A percentile compares a stretch with the other conserved stretches of the same genome.
Conservation (phyloP, 257 asterid species). For the Fraxinus americana region DNA sequence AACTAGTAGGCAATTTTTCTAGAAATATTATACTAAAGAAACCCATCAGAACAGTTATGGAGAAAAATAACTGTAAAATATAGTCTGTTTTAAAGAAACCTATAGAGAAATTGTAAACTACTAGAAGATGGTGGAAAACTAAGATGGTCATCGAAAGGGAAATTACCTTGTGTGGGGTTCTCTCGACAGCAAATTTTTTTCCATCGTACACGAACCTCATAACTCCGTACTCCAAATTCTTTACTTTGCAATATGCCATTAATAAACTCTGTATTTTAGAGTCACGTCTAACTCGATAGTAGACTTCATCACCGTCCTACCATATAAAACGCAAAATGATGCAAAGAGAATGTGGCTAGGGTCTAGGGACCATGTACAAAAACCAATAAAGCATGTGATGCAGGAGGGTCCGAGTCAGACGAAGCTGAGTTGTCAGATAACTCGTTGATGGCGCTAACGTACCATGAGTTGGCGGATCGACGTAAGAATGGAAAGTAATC, state of each 20-base stretch:
- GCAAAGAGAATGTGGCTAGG: neutral
- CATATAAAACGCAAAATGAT: neutral
- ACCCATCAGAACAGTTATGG: neutral
- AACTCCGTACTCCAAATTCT: neutral
- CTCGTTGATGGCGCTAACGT: too few species aligned
- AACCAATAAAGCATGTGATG: too few species aligned
- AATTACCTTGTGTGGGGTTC: slow-evolving; percentile 17
- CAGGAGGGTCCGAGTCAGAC: too few species aligned
- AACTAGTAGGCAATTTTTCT: too few species aligned
- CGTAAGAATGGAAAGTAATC: too few species aligned
- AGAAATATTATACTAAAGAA: too few species aligned
- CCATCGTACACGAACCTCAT: slow-evolving; percentile 13
- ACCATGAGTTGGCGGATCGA: too few species aligned
- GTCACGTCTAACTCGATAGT: neutral
- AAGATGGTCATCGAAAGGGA: neutral
- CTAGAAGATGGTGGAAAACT: neutral
- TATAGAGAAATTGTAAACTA: neutral
- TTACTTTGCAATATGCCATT: neutral
- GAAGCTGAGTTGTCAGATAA: too few species aligned
- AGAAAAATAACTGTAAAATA: neutral
- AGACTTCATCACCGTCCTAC: slow-evolving; percentile 14
- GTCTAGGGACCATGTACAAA: too few species aligned
- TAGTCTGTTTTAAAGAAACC: too few species aligned
- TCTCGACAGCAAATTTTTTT: neutral
- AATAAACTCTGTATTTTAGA: neutral